Percentiles rank a stretch among this genome's conserved stretches.
Conservation (phyloP, 306 rosid species). For the Luffa aegyptiaca region DNA sequence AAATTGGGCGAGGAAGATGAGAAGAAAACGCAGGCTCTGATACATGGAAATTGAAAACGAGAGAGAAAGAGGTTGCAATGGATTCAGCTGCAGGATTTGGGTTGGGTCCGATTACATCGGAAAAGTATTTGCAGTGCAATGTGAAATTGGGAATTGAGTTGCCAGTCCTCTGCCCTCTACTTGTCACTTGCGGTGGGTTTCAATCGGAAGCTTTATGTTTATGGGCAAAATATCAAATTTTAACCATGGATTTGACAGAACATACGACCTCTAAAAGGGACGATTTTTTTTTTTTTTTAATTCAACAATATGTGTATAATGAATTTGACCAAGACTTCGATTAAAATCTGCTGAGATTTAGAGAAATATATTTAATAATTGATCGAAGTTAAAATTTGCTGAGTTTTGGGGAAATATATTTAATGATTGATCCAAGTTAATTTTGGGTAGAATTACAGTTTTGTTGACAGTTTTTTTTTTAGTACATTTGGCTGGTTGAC, state of each 20-base stretch:
- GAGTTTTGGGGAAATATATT: no score
- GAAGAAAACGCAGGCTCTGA: background rate
- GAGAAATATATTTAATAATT: no score
- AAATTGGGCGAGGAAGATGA: background rate
- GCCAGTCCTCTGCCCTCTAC: background rate
- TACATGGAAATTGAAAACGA: background rate
- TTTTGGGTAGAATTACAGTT: no score
- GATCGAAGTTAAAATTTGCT: no score
- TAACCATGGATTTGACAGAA: background rate
- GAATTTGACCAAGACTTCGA: no score
- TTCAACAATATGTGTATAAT: no score
- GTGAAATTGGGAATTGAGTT: background rate
- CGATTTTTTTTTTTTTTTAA: no score
- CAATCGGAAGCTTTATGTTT: background rate
- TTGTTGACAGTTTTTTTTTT: no score
- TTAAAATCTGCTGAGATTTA: no score
- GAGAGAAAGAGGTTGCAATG: background rate
- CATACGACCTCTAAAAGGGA: no score
- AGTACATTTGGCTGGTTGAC: no score
- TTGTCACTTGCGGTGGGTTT: background rate
- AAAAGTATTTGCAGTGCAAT: background rate
- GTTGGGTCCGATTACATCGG: background rate
- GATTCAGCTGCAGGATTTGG: background rate
- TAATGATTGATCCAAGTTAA: no score
- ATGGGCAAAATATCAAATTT: background rate